Evolutionary conservation across 169 alveolate genomes (phyloP), one percentile per base, ranked within the genome.

Genomic region (Plasmodium gallinaceum): DNA sequence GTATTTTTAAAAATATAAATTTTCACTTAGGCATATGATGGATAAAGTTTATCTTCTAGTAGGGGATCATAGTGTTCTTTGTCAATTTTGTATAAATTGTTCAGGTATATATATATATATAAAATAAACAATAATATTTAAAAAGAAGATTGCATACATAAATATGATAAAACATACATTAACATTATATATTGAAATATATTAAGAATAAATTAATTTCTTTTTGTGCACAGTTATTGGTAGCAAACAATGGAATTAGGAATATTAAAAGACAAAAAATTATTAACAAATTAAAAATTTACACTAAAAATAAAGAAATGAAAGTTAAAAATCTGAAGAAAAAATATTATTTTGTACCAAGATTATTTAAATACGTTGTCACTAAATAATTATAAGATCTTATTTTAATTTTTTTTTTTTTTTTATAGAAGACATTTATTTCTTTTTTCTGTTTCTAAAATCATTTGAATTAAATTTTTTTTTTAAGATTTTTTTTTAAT

Each of bases 21-120:
- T 75, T 68, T 61, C 8, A 0, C 16, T 14, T 76, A 93, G 96
- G 96, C 85, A 78, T 73, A 74, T 70, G 52, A 93, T 78, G 90
- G 94, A 89, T 37, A 90, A 91, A 57, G 54, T 90, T 20, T 88
- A 74, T 57, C 78, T 90, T 20, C 65, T 87, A 39, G 94, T 93
- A 12, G 94, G 91, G 16, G 96, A 92, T 10, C 92, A 88, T 64
- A 78, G 66, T 20, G 91, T 93, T 24, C 71, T 91, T 57, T 93
- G 96, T 88, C 96, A 93, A 45, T 94, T 93, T 52, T 93, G 96
- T 65, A 75, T 93, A 42, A 93, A 89, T 74, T 93, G 96, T 80
- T 91, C 96, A 16, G 94, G 91, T 42, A 88, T 43, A 54, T 88
- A 48, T 7, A 48, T 64, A 73, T 68, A 88, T 22, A 66, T 66